These are phyloP conservation scores for Xylaria bambusicola DNA, from an alignment of 495 filamentous ascomycete species.

Conservation along the genomic window DNA sequence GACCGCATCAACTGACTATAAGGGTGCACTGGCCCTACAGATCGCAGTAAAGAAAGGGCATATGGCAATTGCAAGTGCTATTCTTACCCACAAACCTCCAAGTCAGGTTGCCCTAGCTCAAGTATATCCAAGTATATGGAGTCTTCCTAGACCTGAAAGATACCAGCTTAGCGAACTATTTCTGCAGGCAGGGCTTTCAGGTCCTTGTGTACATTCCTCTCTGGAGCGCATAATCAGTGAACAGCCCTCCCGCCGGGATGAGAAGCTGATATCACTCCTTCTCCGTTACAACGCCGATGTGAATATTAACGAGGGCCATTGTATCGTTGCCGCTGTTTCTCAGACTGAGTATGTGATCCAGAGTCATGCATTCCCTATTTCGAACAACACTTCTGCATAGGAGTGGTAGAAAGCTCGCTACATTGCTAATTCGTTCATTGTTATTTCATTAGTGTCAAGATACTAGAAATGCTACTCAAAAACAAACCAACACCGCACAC, in stretches of 20 bases:
- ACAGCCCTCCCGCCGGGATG: slow-evolving; percentile 41
- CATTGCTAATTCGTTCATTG: neutral
- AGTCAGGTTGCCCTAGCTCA: slow-evolving; percentile 39
- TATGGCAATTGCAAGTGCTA: slow-evolving; percentile 38
- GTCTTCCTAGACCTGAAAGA: slow-evolving; percentile 34
- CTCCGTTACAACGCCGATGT: slow-evolving; percentile 46
- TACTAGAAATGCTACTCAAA: slow-evolving; percentile 41
- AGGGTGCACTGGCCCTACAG: slow-evolving; percentile 43
- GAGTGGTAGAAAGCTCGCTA: neutral
- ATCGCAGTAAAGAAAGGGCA: slow-evolving; percentile 42
- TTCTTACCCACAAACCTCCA: slow-evolving; percentile 41
- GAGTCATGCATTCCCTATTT: too few relatives aligned
- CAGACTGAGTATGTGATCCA: slow-evolving; percentile 32
- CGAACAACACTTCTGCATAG: too few relatives aligned
- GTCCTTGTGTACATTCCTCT: slow-evolving; percentile 36
- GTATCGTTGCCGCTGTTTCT: slow-evolving; percentile 42
- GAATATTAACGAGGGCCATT: slow-evolving; percentile 46
- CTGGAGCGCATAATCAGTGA: slow-evolving; percentile 48
- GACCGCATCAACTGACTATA: slow-evolving; percentile 47
- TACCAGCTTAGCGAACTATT: slow-evolving; percentile 45
- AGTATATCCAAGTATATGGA: slow-evolving; percentile 40
- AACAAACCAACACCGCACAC: slow-evolving; percentile 41
- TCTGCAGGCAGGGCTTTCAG: slow-evolving; percentile 41
- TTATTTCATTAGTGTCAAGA: slow-evolving; percentile 11
- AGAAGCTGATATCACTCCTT: slow-evolving; percentile 44